phyloP scores from a whole-genome alignment of 495 filamentous ascomycete species.

The Rhypophila decipiens region DNA sequence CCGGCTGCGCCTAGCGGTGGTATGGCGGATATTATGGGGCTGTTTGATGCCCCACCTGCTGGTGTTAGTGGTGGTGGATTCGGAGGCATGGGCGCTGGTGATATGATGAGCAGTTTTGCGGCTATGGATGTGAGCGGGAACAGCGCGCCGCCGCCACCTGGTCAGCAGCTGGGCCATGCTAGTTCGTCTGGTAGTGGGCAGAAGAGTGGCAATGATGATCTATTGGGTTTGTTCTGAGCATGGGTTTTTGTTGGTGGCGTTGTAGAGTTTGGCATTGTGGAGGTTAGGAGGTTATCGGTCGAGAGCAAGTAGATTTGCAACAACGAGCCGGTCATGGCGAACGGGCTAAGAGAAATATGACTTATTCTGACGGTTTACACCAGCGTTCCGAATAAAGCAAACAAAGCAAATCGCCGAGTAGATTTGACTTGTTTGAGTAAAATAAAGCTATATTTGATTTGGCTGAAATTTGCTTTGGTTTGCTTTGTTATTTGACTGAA shows the following conservation, averaged over 20 bases:
- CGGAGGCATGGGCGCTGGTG: slow-evolving; percentile 38
- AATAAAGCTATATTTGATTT: too few species aligned
- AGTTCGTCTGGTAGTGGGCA: slow-evolving; percentile 17
- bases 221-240: slow-evolving; percentile 77
- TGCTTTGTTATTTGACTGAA: too few species aligned
- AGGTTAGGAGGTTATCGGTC: too few species aligned
- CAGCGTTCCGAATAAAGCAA: too few species aligned
- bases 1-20: slow-evolving; percentile 43
- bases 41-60: slow-evolving; percentile 52
- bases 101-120: slow-evolving; percentile 80
- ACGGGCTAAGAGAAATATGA: too few species aligned
- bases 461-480: too few species aligned
- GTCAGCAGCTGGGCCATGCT: slow-evolving; percentile 37
- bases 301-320: too few species aligned
- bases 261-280: too few species aligned
- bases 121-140: slow-evolving; percentile 65
- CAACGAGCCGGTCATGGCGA: too few species aligned
- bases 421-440: too few species aligned
- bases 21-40: slow-evolving; percentile 85
- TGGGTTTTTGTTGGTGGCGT: background rate
- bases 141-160: slow-evolving; percentile 50
- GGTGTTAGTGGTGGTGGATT: slow-evolving; percentile 11
- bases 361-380: too few species aligned
- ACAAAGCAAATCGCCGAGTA: too few species aligned
- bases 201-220: slow-evolving; percentile 77